Base-by-base conservation (phyloP, 306 rosid species). In the Malus asiatica region DNA sequence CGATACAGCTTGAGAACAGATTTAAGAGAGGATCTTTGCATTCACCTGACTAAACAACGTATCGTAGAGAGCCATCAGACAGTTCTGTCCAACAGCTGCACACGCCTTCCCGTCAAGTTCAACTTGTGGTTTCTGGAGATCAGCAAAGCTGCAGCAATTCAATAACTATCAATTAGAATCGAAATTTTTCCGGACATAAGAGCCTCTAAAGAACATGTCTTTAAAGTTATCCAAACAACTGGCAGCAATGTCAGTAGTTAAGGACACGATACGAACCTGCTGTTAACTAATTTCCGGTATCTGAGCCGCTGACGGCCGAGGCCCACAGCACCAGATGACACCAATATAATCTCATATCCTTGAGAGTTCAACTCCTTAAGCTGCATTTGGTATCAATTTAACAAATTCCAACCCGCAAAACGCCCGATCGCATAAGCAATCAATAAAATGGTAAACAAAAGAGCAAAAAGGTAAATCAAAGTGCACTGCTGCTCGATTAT, bases 61-160 rank as follows among this genome's bases (percentile, higher is more conserved):
- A 80, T 96, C 99, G 42, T 96, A 96, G 68, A 91, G 89, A 81
- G 98, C 97, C 99, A 96, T 92, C 64, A 96, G 93, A 81, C 93
- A 77, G 80, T 78, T 90, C 73, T 96, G 99, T 79, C 99, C 99
- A 84, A 92, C 98, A 79, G 99, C 98, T 18, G 98, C 98, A 78
- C 99, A 96, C 25, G 99, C 99, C 81, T 96, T 96, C 72, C 99
- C 98, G 82, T 96, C 99, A 77, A 96, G 82, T 74, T 92, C 99
- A 83, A 80, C 87, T 87, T 92, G 98, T 68, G 98, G 99, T 79
- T 89, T 96, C 78, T 96, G 98, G 75, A 96, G 97, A 82, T 96
- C 98, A 82, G 98, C 97, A 83, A 96, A 92, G 80, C 99, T 92
- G 85, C 80, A 80, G 64, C 55, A 60, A 78, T 44, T 40, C 58